Evolutionary conservation across 306 rosid genomes (phyloP), one percentile per base, ranked within the genome.

Genomic region (Pyrus pyrifolia): DNA sequence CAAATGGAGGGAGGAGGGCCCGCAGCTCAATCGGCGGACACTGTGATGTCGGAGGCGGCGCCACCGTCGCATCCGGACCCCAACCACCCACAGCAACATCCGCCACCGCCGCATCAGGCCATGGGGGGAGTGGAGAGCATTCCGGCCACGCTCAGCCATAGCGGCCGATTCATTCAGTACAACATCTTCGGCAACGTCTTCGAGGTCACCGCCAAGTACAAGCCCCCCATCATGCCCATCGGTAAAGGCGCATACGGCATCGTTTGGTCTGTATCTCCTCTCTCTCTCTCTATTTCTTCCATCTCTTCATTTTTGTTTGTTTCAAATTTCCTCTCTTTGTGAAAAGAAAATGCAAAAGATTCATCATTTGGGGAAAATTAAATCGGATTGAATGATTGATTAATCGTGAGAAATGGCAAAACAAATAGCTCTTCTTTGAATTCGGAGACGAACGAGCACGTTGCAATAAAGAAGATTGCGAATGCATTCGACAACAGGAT

Each of bases 161-260:
- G 98, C 14, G 98, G 97, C 3, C 83, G 93, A 82, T 93, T 93
- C 76, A 93, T 93, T 60, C 98, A 93, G 83, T 93, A 93, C 81
- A 93, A 93, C 73, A 93, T 93, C 44, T 93, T 93, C 86, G 98
- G 97, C 3, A 93, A 93, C 81, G 85, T 93, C 35, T 93, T 93
- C 46, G 97, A 93, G 83, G 93, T 93, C 65, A 90, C 96, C 6
- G 96, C 96, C 9, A 91, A 91, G 88, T 93, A 93, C 92, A 90
- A 88, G 81, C 98, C 97, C 23, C 98, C 98, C 44, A 89, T 93
- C 85, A 87, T 93, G 98, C 98, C 98, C 51, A 93, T 93, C 83
- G 98, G 98, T 15, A 93, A 91, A 82, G 98, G 98, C 78, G 98
- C 98, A 22, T 93, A 90, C 76, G 98, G 98, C 78, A 93, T 93